Base-by-base conservation (phyloP, 768 basidiomycete species). In the Kwoniella botswanensis region DNA sequence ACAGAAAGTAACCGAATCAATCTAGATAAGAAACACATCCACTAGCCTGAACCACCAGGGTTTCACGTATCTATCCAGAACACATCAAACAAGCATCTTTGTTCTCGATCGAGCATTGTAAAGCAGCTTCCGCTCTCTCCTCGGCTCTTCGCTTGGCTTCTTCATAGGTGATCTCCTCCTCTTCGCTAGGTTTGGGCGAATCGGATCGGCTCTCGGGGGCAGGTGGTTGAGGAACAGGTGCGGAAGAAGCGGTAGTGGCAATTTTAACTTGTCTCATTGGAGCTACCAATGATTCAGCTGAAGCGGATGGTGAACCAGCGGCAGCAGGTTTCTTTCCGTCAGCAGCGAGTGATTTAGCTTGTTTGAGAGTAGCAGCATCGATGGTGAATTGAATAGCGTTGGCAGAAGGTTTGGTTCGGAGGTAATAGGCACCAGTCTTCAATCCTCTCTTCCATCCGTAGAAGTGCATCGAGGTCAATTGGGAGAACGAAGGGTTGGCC, bases 391-490 rank as follows among this genome's bases (percentile, higher is more conserved):
- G 94, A 82, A 96, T 95, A 62, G 97, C 97, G 79, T 93, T 91
- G 13, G 93, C 93, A 10, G 95, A 94, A 4, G 97, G 93, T 63
- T 93, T 89, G 21, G 97, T 98, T 65, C 97, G 89, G 61, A 99
- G 88, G 85, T 99, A 98, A 86, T 86, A 86, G 93, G 96, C 95
- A 76, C 96, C 97, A 0, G 97, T 99, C 89, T 99, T 99, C 80
- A 99, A 86, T 43, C 97, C 97, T 86, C 93, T 93, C 88, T 96
- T 96, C 97, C 97, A 98, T n/a, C 94, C 97, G 82, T 98, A 98
- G 87, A 80, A 76, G 76, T 80, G 77, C 76, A 79, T 79, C 61
- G 79, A 79, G n/a, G 79, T 80, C 70, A 99, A 86, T 84, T 99
- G 96, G 10, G 93, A 93, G 68, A 90, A 86, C 3, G 93, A 93